A percentile compares a stretch with the other conserved stretches of the same genome.
phyloP scores from a whole-genome alignment of 345 rosid genomes.

The Melaleuca quinquenervia region DNA sequence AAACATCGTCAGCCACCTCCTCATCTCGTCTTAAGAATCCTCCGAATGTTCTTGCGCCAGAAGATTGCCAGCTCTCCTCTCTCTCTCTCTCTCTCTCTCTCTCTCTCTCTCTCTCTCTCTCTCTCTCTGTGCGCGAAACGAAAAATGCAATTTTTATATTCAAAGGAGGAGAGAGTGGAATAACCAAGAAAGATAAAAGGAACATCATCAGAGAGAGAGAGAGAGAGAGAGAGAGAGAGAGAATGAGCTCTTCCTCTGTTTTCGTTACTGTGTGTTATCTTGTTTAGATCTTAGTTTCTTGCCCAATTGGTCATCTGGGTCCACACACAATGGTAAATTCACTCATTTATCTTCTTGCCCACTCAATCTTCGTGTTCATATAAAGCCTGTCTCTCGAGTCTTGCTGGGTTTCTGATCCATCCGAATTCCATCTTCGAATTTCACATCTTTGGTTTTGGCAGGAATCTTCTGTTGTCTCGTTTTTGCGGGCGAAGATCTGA shows the following conservation, averaged over 20 bases:
- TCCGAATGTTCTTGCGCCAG: slow-evolving; percentile 61
- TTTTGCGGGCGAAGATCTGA: slow-evolving; percentile 20
- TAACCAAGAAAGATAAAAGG: slow-evolving; percentile 30
- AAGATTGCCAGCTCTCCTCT: slow-evolving; percentile 32
- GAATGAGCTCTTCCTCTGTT: slow-evolving; percentile 52
- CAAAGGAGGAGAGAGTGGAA: slow-evolving; percentile 55
- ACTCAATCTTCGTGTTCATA: background rate
- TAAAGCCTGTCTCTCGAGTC: background rate
- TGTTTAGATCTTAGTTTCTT: slow-evolving; percentile 66
- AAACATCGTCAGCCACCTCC: slow-evolving; percentile 30
- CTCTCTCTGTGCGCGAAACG: slow-evolving; percentile 1
- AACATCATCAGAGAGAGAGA: background rate
- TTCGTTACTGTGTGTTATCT: slow-evolving; percentile 28
- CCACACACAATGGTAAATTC: slow-evolving; percentile 48
- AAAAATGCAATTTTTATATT: slow-evolving; percentile 49
- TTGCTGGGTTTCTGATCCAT: background rate
- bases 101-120: slow-evolving; percentile 16
- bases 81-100: slow-evolving; percentile 7
- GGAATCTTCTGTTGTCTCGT: background rate
- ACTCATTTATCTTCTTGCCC: slow-evolving; percentile 3
- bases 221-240: slow-evolving; percentile 15
- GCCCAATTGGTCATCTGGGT: slow-evolving; percentile 50
- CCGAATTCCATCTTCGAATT: slow-evolving; percentile 15
- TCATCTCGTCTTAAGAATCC: slow-evolving; percentile 26
- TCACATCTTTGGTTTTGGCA: slow-evolving; percentile 22